These are phyloP conservation scores for Erodium moschatum DNA, from an alignment of 441 rosid species.

Conservation along the genomic window DNA sequence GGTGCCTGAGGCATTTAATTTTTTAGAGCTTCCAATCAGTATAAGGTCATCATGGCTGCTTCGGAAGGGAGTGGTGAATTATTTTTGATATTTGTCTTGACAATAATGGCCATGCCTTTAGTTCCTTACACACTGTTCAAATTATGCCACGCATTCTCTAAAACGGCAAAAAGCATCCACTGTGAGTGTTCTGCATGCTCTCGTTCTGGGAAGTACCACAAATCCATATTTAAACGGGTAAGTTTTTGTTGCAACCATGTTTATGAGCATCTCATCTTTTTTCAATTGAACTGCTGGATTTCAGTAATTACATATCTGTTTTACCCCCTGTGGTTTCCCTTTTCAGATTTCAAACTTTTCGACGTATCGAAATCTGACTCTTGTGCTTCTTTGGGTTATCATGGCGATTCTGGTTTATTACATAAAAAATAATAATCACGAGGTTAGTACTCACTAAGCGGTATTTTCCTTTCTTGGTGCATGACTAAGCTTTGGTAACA, in stretches of 20 bases:
- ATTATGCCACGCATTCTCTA: slow-evolving; percentile 6
- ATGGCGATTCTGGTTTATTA: slow-evolving; percentile 4
- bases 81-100: slow-evolving; percentile 4
- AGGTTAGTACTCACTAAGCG: background rate
- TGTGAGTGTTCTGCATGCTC: slow-evolving; percentile 6
- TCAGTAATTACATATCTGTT: background rate
- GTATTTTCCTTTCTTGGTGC: background rate
- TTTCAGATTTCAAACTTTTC: slow-evolving; percentile 7
- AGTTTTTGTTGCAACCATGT: background rate
- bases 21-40: background rate
- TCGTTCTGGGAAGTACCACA: slow-evolving; percentile 11
- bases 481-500: background rate
- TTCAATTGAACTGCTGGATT: background rate
- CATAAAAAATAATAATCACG: background rate
- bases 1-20: background rate
- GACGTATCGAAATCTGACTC: slow-evolving; percentile 1
- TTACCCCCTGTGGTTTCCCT: background rate
- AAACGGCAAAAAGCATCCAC: slow-evolving; percentile 4
- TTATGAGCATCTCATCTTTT: background rate
- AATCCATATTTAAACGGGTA: slow-evolving; percentile 8
- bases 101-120: slow-evolving; percentile 2
- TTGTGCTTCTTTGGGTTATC: slow-evolving; percentile 5
- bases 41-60: slow-evolving; percentile 4
- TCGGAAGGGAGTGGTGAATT: background rate
- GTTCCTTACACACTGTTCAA: slow-evolving; percentile 4